Conservation (phyloP, 257 asterid species). For the Petrea volubilis region DNA sequence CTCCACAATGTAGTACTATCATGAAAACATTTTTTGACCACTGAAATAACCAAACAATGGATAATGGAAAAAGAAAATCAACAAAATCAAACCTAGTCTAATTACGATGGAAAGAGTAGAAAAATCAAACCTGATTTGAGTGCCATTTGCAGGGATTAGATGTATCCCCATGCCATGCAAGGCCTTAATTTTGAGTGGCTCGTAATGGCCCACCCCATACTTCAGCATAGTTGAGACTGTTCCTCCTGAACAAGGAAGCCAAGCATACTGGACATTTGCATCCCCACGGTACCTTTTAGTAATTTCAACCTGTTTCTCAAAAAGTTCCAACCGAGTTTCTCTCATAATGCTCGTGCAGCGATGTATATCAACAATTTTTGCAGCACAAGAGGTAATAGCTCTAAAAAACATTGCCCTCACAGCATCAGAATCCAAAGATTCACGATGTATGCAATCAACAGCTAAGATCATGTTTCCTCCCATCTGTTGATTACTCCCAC, state of each 20-base stretch:
- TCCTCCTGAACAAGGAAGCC: slow-evolving; percentile 82
- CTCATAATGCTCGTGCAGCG: slow-evolving; percentile 37
- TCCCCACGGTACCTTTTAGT: slow-evolving; percentile 64
- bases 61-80: not conserved
- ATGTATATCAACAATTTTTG: slow-evolving; percentile 47
- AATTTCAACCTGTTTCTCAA: slow-evolving; percentile 72
- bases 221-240: slow-evolving; percentile 46
- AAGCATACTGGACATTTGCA: slow-evolving; percentile 72
- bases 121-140: slow-evolving; percentile 66
- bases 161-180: slow-evolving; percentile 58
- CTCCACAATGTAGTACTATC: slow-evolving; percentile 8
- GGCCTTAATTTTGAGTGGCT: slow-evolving; percentile 35
- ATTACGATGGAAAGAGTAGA: slow-evolving; percentile 2
- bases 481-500: slow-evolving; percentile 30
- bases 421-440: slow-evolving; percentile 34
- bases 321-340: slow-evolving; percentile 66
- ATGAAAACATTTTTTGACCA: not conserved
- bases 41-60: not conserved
- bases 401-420: slow-evolving; percentile 50
- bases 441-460: slow-evolving; percentile 13
- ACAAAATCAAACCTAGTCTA: too few species aligned
- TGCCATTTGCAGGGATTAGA: slow-evolving; percentile 74
- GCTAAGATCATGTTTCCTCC: slow-evolving; percentile 24
- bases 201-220: slow-evolving; percentile 62
- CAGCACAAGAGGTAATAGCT: slow-evolving; percentile 43